phyloP scores from a whole-genome alignment of 2,329 filamentous ascomycete species.

The Knufia fluminis region DNA sequence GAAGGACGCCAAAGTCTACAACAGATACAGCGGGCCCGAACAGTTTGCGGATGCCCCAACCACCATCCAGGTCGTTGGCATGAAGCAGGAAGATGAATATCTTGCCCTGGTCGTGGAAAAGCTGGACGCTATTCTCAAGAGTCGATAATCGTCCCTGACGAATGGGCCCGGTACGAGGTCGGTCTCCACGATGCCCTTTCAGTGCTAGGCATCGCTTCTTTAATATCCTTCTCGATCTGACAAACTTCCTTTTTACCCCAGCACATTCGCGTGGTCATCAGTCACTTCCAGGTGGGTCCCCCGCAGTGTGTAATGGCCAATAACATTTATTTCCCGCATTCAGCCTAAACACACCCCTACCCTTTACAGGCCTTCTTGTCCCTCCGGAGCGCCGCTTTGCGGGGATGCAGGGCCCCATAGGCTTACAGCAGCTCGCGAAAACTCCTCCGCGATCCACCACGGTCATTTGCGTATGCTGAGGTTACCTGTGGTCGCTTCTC shows the following conservation, averaged over 20 bases:
- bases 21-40: conserved; percentile 26
- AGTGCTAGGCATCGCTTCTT: too few relatives aligned
- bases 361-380: neutral
- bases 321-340: neutral
- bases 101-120: conserved; percentile 8
- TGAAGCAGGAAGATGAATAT: conserved; percentile 47
- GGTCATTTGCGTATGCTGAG: too few relatives aligned
- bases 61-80: conserved; percentile 45
- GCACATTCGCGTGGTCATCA: neutral
- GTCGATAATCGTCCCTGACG: neutral
- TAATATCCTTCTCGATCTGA: too few relatives aligned
- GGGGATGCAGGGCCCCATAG: neutral
- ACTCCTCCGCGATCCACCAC: too few relatives aligned
- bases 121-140: conserved; percentile 6
- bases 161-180: too few relatives aligned
- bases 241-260: too few relatives aligned
- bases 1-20: conserved; percentile 9
- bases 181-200: too few relatives aligned
- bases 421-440: too few relatives aligned
- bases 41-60: conserved; percentile 43
- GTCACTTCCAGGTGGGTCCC: neutral
- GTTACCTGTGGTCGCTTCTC: too few relatives aligned
- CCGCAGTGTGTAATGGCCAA: neutral
- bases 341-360: neutral
- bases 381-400: neutral